Evolutionary conservation across 495 filamentous ascomycete species (phyloP), one percentile per base, ranked within the genome.

Genomic region (Monascus purpureus): DNA sequence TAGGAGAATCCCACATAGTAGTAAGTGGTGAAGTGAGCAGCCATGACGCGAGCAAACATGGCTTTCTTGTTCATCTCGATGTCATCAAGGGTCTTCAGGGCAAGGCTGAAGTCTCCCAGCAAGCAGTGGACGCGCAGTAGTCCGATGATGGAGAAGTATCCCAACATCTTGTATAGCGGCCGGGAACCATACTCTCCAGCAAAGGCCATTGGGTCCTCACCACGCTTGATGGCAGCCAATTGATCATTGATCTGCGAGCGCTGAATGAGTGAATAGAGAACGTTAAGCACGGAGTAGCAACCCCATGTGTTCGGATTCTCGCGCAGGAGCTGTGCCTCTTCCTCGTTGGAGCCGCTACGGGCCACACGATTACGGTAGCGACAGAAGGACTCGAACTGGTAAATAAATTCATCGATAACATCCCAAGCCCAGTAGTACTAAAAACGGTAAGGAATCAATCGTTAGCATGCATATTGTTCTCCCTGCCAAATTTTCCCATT

Each of bases 351-450:
- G 41, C 68, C 80, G 47, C 83, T 82, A 46, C 83, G 73, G 36
- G 90, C 90, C 38, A 95, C 73, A 22, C 84, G 76, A 43, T 90
- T 82, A 44, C 90, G 79, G 70, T 95, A 93, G 32, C 82, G 79
- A 57, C 85, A 96, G 68, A 96, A 97, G 23, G 84, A 92, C 67
- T 97, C 95, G 69, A 97, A 97, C 59, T 97, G 90, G 69, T 97
- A 97, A 61, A 97, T 96, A 65, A 97, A 97, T 52, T 97, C 90
- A 50, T 97, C 90, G 58, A 97, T 96, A 38, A 95, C 92, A 62
- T 97, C 90, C 90, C 92, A 97, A 12, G 90, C 92, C 90, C 90
- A 97, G 65, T 85, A 93, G 61, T 93, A 87, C 90, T 97, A 59
- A 57, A 19, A 26, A 35, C 22, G 29, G 30, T 14, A 22, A 3